Evolutionary conservation across 257 asterid genomes (phyloP).

Genomic region (Jacaranda mimosifolia): DNA sequence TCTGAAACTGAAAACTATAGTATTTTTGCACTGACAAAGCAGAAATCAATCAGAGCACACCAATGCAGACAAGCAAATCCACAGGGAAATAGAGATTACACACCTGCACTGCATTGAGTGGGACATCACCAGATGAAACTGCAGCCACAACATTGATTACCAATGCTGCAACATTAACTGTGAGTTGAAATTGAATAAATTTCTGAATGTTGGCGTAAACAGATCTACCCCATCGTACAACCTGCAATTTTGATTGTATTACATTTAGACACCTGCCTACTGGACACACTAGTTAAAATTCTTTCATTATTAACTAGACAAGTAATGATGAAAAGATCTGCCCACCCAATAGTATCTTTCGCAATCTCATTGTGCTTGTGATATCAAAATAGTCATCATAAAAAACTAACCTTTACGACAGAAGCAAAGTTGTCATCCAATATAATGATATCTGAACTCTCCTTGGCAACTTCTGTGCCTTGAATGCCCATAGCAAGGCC

Average conservation of each 20-base stretch:
- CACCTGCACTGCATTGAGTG: conserved; percentile 84
- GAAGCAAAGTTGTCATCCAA: conserved; percentile 80
- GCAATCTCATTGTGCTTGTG: not conserved
- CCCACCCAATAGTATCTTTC: not conserved
- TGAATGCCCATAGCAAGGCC: conserved; percentile 89
- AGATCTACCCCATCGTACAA: conserved; percentile 85
- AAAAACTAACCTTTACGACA: conserved; percentile 69
- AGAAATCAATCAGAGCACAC: not conserved
- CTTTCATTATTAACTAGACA: conserved; percentile 8
- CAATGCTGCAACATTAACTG: conserved; percentile 80
- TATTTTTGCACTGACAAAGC: not conserved
- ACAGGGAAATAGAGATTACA: not conserved
- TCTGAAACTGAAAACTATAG: not conserved
- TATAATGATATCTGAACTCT: conserved; percentile 82
- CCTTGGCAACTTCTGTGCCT: conserved; percentile 89
- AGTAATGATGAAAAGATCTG: not conserved
- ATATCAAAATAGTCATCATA: not conserved
- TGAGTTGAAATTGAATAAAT: conserved; percentile 81
- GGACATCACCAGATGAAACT: conserved; percentile 72
- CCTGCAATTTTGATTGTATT: conserved; percentile 51
- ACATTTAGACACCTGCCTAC: conserved; percentile 12
- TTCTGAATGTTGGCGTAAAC: conserved; percentile 82
- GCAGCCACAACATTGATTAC: conserved; percentile 82
- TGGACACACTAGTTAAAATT: not conserved
- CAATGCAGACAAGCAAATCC: not conserved